A percentile compares a stretch with the other conserved stretches of the same genome.
Evolutionary conservation across 73 alveolate species (phyloP).

Genomic region (Tetrahymena thermophila): DNA sequence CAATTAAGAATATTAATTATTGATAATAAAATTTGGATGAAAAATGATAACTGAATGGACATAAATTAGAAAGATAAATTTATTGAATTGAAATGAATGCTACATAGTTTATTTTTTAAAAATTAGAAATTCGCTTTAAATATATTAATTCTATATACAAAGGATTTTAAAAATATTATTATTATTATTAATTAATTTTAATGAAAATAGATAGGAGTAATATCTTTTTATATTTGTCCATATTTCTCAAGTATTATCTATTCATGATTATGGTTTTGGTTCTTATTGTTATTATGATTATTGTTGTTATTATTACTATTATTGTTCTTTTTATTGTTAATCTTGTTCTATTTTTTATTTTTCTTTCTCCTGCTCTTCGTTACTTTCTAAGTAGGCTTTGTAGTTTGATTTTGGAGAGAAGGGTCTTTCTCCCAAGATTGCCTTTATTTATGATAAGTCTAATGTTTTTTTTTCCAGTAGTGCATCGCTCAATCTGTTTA

Average conservation of each 20-base stretch:
- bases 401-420: slow-evolving; percentile 56
- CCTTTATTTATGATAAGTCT: slow-evolving; percentile 60
- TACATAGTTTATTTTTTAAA: too few relatives aligned
- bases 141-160: not conserved
- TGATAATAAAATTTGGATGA: too few relatives aligned
- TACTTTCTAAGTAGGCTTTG: slow-evolving; percentile 22
- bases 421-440: slow-evolving; percentile 72
- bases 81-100: too few relatives aligned
- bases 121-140: too few relatives aligned
- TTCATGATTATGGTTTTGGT: not conserved
- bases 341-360: not conserved
- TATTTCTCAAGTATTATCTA: not conserved
- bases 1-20: too few relatives aligned
- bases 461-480: slow-evolving; percentile 63
- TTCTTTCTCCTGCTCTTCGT: not conserved
- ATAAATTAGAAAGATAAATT: too few relatives aligned
- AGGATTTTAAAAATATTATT: too few relatives aligned
- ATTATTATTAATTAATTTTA: too few relatives aligned
- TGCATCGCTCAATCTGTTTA: slow-evolving; percentile 44
- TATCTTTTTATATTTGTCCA: not conserved
- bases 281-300: not conserved
- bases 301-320: not conserved
- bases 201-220: not conserved
- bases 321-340: not conserved
- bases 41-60: too few relatives aligned